Percentiles rank a stretch among this genome's conserved stretches.
These are phyloP conservation scores for Neofusicoccum cordaticola DNA, from an alignment of 2,329 filamentous ascomycete genomes.

Conservation along the genomic window DNA sequence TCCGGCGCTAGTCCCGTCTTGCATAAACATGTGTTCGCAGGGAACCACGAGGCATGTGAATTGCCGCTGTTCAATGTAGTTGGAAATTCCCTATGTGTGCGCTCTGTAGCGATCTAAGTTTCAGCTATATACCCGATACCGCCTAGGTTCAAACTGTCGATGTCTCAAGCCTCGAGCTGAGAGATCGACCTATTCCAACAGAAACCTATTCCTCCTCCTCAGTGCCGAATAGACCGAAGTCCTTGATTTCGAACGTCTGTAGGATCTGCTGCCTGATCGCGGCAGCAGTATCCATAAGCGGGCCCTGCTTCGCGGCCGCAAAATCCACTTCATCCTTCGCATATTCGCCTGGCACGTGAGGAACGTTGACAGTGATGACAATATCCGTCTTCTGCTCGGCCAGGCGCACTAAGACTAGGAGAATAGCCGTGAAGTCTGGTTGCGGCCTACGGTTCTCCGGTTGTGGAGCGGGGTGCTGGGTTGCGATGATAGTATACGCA, in stretches of 20 bases:
- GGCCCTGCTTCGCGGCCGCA: conserved; percentile 62
- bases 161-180: no score
- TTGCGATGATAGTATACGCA: conserved; percentile 67
- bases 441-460: conserved; percentile 23
- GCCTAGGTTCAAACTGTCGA: no score
- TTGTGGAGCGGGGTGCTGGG: conserved; percentile 43
- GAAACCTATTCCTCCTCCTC: not conserved
- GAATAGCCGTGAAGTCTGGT: conserved; percentile 66
- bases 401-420: conserved; percentile 74
- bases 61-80: no score
- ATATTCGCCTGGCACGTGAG: conserved; percentile 73
- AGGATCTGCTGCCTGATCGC: conserved; percentile 69
- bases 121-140: no score
- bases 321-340: conserved; percentile 69
- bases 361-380: conserved; percentile 83
- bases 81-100: no score
- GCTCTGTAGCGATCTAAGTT: no score
- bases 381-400: conserved; percentile 72
- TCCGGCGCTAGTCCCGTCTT: not conserved
- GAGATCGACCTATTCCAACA: no score
- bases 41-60: no score
- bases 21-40: no score
- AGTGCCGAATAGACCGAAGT: conserved; percentile 70
- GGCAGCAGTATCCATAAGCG: conserved; percentile 60
- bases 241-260: conserved; percentile 71